Evolutionary conservation across 768 basidiomycete genomes (phyloP), one percentile per base, ranked within the genome.

Genomic region (Strobilomyces confusus): DNA sequence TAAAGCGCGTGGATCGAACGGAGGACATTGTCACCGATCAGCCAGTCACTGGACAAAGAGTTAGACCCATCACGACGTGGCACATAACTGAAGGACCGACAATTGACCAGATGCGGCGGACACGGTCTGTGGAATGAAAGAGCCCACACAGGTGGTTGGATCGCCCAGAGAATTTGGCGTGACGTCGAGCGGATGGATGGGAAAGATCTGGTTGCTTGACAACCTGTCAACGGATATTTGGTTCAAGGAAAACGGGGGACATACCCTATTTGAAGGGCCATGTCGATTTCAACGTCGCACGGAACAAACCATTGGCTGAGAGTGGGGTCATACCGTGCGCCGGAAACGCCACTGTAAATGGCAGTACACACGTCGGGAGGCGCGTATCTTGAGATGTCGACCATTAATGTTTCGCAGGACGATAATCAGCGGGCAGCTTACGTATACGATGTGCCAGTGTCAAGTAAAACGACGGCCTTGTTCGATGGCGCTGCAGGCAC

Each of bases 381-480:
- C 6, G 80, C 86, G 67, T 93, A 92, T 19, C 89, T 65, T 88
- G 62, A 51, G 42, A 49, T 34, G 37, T 54, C 50, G 25, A 44
- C 47, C 26, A 23, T 57, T 40, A 53, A 48, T 5, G 41, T 49
- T 49, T 55, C 26, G 42, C 9, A 23, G n/a, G 40, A 33, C 17
- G 15, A 33, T 33, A 30, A 34, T 36, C 20, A 47, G 44, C 13
- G 38, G 48, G 26, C 63, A 8, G 60, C 87, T 54, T 64, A 89
- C 85, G 87, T 83, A 67, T 83, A 90, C 3, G 90, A 89, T 4
- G 91, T 85, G 7, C 91, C 91, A 54, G 81, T 91, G 66, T 93
- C 91, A 49, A 93, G 76, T 30, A 89, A 73, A 22, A 81, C 79
- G 44, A 92, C 88, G 7, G 87, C 89, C 60, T 84, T 83, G 59